Base-by-base conservation (phyloP, 805 yeast genomes). In the Wickerhamomyces bovis region DNA sequence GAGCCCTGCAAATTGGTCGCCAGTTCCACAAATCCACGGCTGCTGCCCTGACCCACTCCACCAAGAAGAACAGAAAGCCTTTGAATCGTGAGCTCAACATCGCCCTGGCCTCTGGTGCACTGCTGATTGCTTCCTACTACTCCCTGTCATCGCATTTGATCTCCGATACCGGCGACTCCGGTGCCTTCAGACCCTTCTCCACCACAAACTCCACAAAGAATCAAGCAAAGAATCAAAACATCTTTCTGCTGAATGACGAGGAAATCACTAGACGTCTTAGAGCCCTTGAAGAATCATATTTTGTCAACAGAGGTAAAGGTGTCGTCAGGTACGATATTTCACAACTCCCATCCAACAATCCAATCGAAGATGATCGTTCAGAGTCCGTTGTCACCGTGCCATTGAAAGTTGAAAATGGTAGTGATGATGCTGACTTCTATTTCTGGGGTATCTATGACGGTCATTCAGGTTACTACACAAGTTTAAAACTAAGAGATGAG, bases 401-500 rank as follows among this genome's bases (percentile, higher is more conserved):
- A 6, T 72, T 78, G 44, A 63, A 71, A 42, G 62, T 75, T 53
- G 72, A 75, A 26, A 40, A 42, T 13, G 41, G 28, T 26, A 38
- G 36, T 25, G 57, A 68, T 56, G 54, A 58, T 20, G 65, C 70
- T n/a, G 97, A 92, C 64, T 84, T 97, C 85, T 85, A 86, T 77
- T 89, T 94, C 61, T 94, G 95, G 78, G 96, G 98, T 6, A 80
- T 94, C 0, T 92, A 84, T 62, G 99, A 94, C 65, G 99, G 99
- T 12, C 99, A 94, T 66, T 89, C 96, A 3, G 99, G 99, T 20
- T 89, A 95, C 81, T 86, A 87, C 53, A 94, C 99, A 2, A 81
- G 92, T 47, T 77, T 86, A n/a, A 87, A 83, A 62, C 74, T 94
- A 50, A 75, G 95, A 50, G 94, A 89, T 53, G 81, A 81, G 53